Percentiles rank a stretch among this genome's conserved stretches.
Conservation (phyloP, 2,329 filamentous ascomycete genomes). For the Pseudofabraea citricarpa region DNA sequence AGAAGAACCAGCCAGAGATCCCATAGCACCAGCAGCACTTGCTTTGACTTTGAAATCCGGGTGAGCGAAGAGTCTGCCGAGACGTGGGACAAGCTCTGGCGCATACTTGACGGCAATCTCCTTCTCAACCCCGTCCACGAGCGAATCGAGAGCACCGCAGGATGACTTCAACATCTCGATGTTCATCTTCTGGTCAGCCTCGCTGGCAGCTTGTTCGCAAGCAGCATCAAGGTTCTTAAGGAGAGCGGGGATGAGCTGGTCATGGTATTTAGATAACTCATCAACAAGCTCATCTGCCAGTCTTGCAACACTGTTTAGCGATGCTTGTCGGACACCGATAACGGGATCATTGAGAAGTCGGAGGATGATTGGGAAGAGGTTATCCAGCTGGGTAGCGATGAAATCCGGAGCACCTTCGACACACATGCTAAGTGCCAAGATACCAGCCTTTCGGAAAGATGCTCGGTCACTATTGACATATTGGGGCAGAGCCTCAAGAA, state of each 20-base stretch:
- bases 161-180: slow-evolving; percentile 84
- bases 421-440: slow-evolving; percentile 86
- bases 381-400: slow-evolving; percentile 84
- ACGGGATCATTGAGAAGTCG: slow-evolving; percentile 81
- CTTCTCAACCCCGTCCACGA: slow-evolving; percentile 79
- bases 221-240: slow-evolving; percentile 86
- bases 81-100: slow-evolving; percentile 74
- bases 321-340: slow-evolving; percentile 77
- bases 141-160: slow-evolving; percentile 84
- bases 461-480: slow-evolving; percentile 74
- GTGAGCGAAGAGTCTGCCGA: slow-evolving; percentile 79
- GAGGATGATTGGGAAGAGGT: slow-evolving; percentile 80
- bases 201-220: slow-evolving; percentile 58
- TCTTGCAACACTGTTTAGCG: slow-evolving; percentile 81
- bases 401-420: slow-evolving; percentile 97
- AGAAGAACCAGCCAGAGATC: slow-evolving; percentile 83
- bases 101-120: slow-evolving; percentile 80
- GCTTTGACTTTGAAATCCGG: slow-evolving; percentile 87
- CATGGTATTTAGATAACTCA: slow-evolving; percentile 81
- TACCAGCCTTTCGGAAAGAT: slow-evolving; percentile 81
- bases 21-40: slow-evolving; percentile 81
- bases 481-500: slow-evolving; percentile 78
- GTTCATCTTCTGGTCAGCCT: slow-evolving; percentile 65
- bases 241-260: slow-evolving; percentile 75
- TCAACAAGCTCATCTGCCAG: slow-evolving; percentile 91